These are phyloP conservation scores for Salix arbutifolia DNA, from an alignment of 345 rosid species.

Conservation along the genomic window DNA sequence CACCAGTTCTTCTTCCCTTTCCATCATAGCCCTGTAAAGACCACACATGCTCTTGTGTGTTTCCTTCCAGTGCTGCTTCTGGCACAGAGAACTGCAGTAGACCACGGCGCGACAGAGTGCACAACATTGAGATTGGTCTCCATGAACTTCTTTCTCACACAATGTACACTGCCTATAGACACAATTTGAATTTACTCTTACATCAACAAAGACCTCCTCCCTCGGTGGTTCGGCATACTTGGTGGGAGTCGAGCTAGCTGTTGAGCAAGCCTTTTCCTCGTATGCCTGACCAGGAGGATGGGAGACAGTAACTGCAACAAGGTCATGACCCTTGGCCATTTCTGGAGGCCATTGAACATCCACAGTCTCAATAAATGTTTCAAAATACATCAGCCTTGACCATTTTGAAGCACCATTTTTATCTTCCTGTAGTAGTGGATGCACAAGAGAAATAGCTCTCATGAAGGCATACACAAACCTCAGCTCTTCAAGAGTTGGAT, in stretches of 20 bases:
- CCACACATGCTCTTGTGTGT: constrained; percentile 44
- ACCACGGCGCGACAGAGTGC: constrained; percentile 48
- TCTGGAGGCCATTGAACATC: constrained; percentile 68
- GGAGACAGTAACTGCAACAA: constrained; percentile 64
- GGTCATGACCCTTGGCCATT: constrained; percentile 45
- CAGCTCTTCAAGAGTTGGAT: constrained; percentile 60
- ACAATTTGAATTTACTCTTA: constrained; percentile 24
- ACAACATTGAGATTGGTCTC: constrained; percentile 46
- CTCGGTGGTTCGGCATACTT: constrained; percentile 35
- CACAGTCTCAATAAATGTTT: constrained; percentile 63
- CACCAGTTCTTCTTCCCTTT: constrained; percentile 52
- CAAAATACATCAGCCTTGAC: constrained; percentile 43
- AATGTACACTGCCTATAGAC: constrained; percentile 35
- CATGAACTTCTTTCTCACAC: constrained; percentile 45
- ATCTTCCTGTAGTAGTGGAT: constrained; percentile 53
- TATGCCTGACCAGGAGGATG: constrained; percentile 57
- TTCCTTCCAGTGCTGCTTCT: constrained; percentile 58
- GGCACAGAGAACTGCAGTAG: constrained; percentile 43
- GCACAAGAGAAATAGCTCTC: constrained; percentile 56
- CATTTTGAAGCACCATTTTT: constrained; percentile 40
- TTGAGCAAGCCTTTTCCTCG: constrained; percentile 45
- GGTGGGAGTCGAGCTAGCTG: constrained; percentile 40
- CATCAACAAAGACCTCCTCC: constrained; percentile 34
- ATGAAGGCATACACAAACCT: constrained; percentile 57
- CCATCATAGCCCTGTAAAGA: constrained; percentile 56